These are phyloP conservation scores for Picea abies DNA, from an alignment of 83 land plant genomes.

Conservation along the genomic window DNA sequence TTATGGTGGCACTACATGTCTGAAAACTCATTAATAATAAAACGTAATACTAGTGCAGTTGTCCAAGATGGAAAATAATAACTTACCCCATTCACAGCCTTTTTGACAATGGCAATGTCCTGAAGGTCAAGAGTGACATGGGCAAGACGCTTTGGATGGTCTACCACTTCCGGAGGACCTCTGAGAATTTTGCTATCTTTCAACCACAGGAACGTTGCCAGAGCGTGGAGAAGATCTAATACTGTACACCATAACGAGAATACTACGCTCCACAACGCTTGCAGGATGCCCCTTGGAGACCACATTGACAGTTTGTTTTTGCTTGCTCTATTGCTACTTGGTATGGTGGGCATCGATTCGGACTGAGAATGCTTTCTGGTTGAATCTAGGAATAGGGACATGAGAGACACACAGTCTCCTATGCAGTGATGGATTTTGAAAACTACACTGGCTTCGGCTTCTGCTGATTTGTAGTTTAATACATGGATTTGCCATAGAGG, in stretches of 20 bases:
- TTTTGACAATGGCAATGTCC: conserved; percentile 11
- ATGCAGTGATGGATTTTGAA: conserved; percentile 15
- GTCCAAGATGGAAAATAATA: too few species aligned
- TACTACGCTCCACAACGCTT: not conserved
- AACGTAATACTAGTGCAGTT: too few species aligned
- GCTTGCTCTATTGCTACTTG: not conserved
- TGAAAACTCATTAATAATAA: too few species aligned
- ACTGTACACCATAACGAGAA: not conserved
- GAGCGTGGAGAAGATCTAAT: not conserved
- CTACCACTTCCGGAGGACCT: not conserved
- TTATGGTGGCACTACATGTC: too few species aligned
- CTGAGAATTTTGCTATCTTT: conserved; percentile 9
- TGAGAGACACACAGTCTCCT: conserved; percentile 12
- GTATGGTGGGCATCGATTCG: conserved; percentile 1
- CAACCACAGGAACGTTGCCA: not conserved
- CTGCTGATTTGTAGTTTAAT: conserved; percentile 6
- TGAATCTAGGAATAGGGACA: conserved; percentile 4
- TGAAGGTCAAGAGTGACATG: conserved; percentile 12
- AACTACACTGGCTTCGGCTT: conserved; percentile 15
- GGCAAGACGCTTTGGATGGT: not conserved
- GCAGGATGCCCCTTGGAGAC: not conserved
- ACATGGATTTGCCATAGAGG: conserved; percentile 15
- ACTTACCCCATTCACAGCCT: not conserved
- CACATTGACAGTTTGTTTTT: not conserved
- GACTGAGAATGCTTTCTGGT: not conserved